Evolutionary conservation across 1,139 yeast species (phyloP).

Genomic region (Saccharomycopsis hybrid): DNA sequence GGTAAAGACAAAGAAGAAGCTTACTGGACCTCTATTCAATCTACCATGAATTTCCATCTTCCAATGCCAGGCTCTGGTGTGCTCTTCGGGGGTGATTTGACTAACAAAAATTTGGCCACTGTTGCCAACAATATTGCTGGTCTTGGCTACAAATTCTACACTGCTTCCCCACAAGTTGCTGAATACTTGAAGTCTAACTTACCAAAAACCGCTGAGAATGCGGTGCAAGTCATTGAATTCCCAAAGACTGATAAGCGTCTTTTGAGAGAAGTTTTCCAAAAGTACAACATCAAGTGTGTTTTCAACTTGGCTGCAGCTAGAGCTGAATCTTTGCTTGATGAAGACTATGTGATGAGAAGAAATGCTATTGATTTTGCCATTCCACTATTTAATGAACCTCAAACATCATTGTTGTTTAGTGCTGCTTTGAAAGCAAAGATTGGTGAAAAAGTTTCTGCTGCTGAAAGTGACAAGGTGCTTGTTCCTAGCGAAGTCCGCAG

Average conservation of each 20-base stretch:
- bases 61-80: conserved; percentile 89
- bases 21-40: conserved; percentile 95
- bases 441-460: conserved; percentile 28
- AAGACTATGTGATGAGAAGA: conserved; percentile 97
- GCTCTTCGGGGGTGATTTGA: conserved; percentile 87
- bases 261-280: conserved; percentile 83
- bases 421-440: conserved; percentile 55
- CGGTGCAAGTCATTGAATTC: conserved; percentile 69
- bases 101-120: conserved; percentile 60
- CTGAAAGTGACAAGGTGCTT: conserved; percentile 37
- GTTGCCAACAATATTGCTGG: conserved; percentile 67
- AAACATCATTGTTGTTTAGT: conserved; percentile 84
- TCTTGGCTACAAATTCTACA: conserved; percentile 76
- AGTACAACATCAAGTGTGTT: conserved; percentile 76
- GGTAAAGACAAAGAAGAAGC: conserved; percentile 84
- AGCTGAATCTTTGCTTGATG: conserved; percentile 77
- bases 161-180: conserved; percentile 68
- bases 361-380: conserved; percentile 97
- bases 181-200: conserved; percentile 52
- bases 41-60: conserved; percentile 92
- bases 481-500: conserved; percentile 83
- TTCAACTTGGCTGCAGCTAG: conserved; percentile 87
- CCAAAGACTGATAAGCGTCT: conserved; percentile 79
- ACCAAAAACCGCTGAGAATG: conserved; percentile 31
- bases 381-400: conserved; percentile 94